Percentiles rank a stretch among this genome's conserved stretches.
Evolutionary conservation across 305 asterid species (phyloP).

Genomic region (Salvia sclarea): DNA sequence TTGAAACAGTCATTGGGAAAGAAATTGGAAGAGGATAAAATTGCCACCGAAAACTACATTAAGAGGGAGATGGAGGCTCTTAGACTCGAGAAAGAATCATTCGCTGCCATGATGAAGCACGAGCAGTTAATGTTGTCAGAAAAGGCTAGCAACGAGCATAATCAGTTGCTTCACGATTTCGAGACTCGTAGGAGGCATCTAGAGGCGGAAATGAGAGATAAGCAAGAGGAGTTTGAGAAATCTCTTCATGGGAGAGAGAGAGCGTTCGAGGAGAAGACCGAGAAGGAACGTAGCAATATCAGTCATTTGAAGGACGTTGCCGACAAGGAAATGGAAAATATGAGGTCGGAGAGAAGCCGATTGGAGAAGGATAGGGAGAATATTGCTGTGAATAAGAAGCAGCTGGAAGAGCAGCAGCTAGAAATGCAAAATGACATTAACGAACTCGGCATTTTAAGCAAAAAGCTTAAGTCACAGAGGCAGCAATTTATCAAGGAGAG

Average conservation of each 20-base stretch:
- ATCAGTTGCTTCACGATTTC: constrained; percentile 53
- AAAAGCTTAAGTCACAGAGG: constrained; percentile 65
- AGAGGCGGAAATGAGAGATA: constrained; percentile 66
- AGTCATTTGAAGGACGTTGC: constrained; percentile 49
- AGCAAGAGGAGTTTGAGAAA: constrained; percentile 61
- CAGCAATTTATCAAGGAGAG: constrained; percentile 59
- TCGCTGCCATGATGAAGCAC: constrained; percentile 66
- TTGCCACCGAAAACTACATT: constrained; percentile 52
- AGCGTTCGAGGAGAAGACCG: constrained; percentile 54
- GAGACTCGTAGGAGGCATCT: constrained; percentile 62
- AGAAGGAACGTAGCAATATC: constrained; percentile 45
- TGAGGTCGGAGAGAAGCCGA: constrained; percentile 47
- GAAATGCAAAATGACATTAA: constrained; percentile 80
- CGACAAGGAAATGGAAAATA: constrained; percentile 49
- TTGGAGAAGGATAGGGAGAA: constrained; percentile 65
- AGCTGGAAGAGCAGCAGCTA: constrained; percentile 65
- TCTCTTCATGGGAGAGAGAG: constrained; percentile 54
- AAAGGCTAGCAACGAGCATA: constrained; percentile 49
- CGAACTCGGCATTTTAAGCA: constrained; percentile 66
- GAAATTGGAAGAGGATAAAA: constrained; percentile 53
- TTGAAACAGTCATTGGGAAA: constrained; percentile 47
- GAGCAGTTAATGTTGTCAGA: constrained; percentile 56
- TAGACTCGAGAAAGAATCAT: constrained; percentile 67
- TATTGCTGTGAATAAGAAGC: constrained; percentile 49
- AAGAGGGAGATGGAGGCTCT: constrained; percentile 71